Evolutionary conservation across 2,329 filamentous ascomycete genomes (phyloP).

Genomic region (Hymenoscyphus scutula): DNA sequence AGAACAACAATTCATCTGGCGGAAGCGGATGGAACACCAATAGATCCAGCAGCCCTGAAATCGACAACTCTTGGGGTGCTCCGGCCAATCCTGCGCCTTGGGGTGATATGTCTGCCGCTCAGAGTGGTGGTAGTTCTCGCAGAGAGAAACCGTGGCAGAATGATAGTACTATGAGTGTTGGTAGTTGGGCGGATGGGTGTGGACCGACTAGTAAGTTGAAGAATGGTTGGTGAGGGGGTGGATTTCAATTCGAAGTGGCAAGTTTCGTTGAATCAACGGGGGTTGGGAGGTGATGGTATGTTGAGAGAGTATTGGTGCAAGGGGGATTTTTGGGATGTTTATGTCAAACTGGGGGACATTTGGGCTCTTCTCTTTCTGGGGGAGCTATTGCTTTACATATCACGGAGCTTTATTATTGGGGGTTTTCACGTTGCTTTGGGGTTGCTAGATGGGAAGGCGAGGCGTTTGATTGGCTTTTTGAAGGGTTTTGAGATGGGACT

Average conservation of each 20-base stretch:
- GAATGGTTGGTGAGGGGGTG: background rate
- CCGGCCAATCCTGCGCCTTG: conserved; percentile 17
- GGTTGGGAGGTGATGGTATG: background rate
- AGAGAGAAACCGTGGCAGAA: conserved; percentile 14
- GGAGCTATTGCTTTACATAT: background rate
- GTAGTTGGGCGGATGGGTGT: conserved; percentile 17
- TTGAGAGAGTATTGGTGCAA: background rate
- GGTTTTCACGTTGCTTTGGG: background rate
- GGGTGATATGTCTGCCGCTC: conserved; percentile 22
- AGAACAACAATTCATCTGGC: conserved; percentile 8
- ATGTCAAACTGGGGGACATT: background rate
- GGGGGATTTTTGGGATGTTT: background rate
- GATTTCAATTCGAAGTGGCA: background rate
- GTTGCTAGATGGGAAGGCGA: background rate
- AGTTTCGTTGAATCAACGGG: background rate
- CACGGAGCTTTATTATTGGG: background rate
- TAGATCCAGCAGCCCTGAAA: background rate
- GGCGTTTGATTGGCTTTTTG: background rate
- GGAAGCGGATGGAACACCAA: conserved; percentile 7
- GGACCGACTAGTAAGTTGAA: background rate
- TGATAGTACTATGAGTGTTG: conserved; percentile 15
- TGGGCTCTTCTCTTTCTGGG: background rate
- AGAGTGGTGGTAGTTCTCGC: conserved; percentile 10
- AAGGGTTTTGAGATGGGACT: background rate
- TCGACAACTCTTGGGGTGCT: conserved; percentile 15